Evolutionary conservation across 2,329 filamentous ascomycete species (phyloP).

Genomic region (Xylaria arbuscula): DNA sequence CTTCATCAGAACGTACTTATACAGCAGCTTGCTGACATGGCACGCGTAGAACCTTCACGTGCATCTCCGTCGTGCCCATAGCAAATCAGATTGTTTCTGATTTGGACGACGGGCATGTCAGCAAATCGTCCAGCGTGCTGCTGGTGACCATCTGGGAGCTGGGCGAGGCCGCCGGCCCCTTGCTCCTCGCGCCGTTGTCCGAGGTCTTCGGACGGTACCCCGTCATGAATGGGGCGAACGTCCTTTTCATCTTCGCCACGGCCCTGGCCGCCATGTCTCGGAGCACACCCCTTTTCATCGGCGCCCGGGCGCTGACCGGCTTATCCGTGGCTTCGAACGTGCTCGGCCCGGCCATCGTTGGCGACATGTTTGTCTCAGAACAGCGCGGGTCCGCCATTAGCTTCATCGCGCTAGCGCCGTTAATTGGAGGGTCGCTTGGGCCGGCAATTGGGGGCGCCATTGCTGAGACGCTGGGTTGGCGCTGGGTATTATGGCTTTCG

Average conservation of each 20-base stretch:
- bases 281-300: constrained; percentile 60
- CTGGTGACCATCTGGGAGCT: constrained; percentile 79
- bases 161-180: constrained; percentile 70
- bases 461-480: constrained; percentile 66
- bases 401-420: constrained; percentile 65
- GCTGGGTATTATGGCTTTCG: constrained; percentile 63
- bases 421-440: constrained; percentile 67
- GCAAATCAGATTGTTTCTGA: constrained; percentile 63
- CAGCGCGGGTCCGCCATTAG: constrained; percentile 69
- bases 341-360: constrained; percentile 71
- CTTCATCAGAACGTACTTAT: not conserved
- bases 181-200: constrained; percentile 70
- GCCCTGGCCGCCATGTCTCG: constrained; percentile 59
- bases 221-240: constrained; percentile 65
- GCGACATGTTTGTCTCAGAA: constrained; percentile 70
- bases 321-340: constrained; percentile 73
- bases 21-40: constrained; percentile 1
- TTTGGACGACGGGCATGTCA: constrained; percentile 52
- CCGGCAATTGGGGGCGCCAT: constrained; percentile 67
- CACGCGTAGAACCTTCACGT: constrained; percentile 63
- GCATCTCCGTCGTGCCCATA: constrained; percentile 66
- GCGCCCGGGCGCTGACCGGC: constrained; percentile 68
- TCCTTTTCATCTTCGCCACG: constrained; percentile 62
- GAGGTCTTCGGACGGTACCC: constrained; percentile 69
- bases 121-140: constrained; percentile 64